phyloP scores from a whole-genome alignment of 768 basidiomycete species.

The Suillus occidentalis region DNA sequence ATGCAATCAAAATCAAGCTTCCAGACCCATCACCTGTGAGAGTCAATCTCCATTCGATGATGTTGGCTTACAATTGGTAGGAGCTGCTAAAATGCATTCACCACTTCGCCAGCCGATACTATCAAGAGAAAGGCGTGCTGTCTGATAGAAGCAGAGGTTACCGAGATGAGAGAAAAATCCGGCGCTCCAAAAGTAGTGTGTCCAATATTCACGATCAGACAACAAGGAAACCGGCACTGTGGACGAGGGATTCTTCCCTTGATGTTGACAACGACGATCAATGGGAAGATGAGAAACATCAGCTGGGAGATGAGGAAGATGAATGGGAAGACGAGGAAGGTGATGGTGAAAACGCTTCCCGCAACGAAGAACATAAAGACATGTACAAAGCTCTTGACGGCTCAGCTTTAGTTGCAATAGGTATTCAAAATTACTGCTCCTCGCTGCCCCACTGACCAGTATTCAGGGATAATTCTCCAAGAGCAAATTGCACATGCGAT shows the following conservation, averaged over 20 bases:
- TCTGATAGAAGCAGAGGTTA: conserved; percentile 48
- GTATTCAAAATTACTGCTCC: conserved; percentile 36
- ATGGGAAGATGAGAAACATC: conserved; percentile 10
- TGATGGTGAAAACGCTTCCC: conserved; percentile 8
- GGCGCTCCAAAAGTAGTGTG: conserved; percentile 13
- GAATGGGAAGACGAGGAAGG: conserved; percentile 19
- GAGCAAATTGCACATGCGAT: conserved; percentile 51
- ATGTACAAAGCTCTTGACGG: conserved; percentile 81
- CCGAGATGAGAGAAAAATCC: conserved; percentile 43
- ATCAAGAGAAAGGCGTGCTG: conserved; percentile 60
- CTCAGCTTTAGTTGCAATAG: conserved; percentile 69
- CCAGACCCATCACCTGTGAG: conserved; percentile 54
- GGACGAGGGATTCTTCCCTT: conserved; percentile 8
- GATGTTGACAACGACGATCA: conserved; percentile 10
- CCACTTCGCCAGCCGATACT: conserved; percentile 54
- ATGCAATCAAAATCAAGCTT: conserved; percentile 20
- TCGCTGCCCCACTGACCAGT: neutral
- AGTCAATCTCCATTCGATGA: neutral
- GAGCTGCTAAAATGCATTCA: conserved; percentile 54
- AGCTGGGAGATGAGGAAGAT: conserved; percentile 15
- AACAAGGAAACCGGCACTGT: neutral
- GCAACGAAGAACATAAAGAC: conserved; percentile 36
- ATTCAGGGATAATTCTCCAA: conserved; percentile 65
- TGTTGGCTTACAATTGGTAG: conserved; percentile 33
- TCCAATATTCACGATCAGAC: conserved; percentile 23